Conservation (phyloP, 2,329 filamentous ascomycete species). For the Aspergillus nomiae region DNA sequence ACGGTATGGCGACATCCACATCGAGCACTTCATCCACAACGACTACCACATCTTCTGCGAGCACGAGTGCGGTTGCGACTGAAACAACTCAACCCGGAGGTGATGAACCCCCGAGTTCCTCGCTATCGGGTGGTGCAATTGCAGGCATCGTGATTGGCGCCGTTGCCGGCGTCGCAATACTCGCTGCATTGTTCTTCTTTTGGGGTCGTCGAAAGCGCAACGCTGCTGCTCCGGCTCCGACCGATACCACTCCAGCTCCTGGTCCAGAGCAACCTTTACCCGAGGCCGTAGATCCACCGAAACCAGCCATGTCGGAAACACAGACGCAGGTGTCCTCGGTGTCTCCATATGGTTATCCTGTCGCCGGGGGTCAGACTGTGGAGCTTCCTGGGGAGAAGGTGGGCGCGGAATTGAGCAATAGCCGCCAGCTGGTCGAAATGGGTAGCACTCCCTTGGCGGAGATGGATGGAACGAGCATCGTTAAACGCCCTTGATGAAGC, state of each 20-base stretch:
- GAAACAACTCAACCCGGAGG: neutral
- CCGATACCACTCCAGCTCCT: neutral
- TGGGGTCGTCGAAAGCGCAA: slow-evolving; percentile 2
- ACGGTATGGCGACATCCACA: slow-evolving; percentile 4
- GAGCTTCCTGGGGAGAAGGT: slow-evolving; percentile 1
- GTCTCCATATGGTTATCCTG: neutral
- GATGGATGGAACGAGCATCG: slow-evolving; percentile 5
- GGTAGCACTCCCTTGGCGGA: slow-evolving; percentile 3
- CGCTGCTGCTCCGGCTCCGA: neutral
- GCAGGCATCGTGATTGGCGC: slow-evolving; percentile 6
- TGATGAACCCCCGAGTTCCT: neutral
- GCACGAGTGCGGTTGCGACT: neutral
- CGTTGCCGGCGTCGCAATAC: neutral
- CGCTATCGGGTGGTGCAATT: slow-evolving; percentile 7
- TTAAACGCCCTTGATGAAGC: neutral
- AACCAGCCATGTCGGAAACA: neutral
- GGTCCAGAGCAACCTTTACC: neutral
- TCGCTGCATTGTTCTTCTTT: slow-evolving; percentile 6
- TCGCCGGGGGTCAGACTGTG: neutral
- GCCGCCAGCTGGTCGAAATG: slow-evolving; percentile 8
- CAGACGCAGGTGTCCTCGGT: neutral
- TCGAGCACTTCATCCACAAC: neutral
- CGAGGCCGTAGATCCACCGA: neutral
- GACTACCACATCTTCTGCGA: neutral
- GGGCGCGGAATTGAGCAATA: slow-evolving; percentile 7